Conservation (phyloP, 2,329 filamentous ascomycete genomes). For the Fusarium luffae region DNA sequence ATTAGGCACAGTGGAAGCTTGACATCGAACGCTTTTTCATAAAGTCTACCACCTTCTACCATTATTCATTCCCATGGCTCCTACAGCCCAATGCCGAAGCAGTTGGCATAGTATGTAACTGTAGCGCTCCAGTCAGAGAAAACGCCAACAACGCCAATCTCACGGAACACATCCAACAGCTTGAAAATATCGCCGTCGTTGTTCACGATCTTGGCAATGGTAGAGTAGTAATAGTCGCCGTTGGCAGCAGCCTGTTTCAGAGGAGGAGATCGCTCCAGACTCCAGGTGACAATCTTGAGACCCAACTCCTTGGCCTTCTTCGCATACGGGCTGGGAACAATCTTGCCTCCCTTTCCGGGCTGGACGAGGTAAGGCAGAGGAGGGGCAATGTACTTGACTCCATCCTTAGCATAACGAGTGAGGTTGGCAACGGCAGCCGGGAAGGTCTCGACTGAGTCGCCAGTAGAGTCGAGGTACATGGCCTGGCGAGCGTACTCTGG, state of each 20-base stretch:
- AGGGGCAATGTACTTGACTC: conserved; percentile 72
- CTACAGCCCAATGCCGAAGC: conserved; percentile 59
- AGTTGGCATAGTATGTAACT: conserved; percentile 77
- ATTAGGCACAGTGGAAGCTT: background rate
- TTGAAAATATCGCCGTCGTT: conserved; percentile 75
- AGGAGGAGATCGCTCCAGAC: conserved; percentile 73
- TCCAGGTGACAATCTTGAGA: conserved; percentile 75
- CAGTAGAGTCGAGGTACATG: conserved; percentile 72
- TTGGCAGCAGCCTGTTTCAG: conserved; percentile 60
- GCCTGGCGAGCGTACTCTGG: conserved; percentile 71
- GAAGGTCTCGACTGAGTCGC: conserved; percentile 63
- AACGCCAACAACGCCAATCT: conserved; percentile 70
- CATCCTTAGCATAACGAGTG: conserved; percentile 64
- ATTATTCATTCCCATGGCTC: background rate
- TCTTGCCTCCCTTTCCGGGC: conserved; percentile 59
- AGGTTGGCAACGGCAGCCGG: conserved; percentile 66
- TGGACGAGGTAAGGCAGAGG: conserved; percentile 71
- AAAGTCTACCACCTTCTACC: background rate
- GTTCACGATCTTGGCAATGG: conserved; percentile 64
- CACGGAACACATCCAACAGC: conserved; percentile 71
- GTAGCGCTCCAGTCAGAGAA: conserved; percentile 78
- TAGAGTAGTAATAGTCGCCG: conserved; percentile 66
- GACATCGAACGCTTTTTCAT: background rate
- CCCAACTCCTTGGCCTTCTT: conserved; percentile 68
- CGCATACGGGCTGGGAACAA: conserved; percentile 73